phyloP scores from a whole-genome alignment of 1,284 basidiomycete genomes.

The Naganishia sp. region DNA sequence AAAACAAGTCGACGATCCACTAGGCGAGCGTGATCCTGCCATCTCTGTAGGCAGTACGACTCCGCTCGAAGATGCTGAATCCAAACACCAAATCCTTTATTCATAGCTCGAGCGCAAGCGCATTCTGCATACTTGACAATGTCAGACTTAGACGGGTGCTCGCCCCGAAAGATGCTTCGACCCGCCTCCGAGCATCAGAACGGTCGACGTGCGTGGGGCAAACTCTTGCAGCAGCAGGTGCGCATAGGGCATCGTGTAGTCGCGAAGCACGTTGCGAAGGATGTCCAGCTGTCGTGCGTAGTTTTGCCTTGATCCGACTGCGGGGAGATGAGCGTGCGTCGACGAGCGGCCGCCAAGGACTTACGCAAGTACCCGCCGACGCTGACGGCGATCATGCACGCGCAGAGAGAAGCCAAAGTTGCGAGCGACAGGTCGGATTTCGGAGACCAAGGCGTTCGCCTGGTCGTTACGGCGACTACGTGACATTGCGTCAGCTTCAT shows the following conservation, averaged over 20 bases:
- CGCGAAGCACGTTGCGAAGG: conserved; percentile 8
- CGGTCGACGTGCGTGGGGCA: background rate
- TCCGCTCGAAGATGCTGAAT: no score
- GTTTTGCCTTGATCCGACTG: conserved; percentile 8
- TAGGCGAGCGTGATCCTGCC: no score
- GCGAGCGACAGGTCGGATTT: background rate
- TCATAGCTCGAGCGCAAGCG: no score
- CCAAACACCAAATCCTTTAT: no score
- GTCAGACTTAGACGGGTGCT: conserved; percentile 1
- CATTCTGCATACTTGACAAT: no score
- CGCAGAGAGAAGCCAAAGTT: background rate
- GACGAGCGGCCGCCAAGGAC: background rate
- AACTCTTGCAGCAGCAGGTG: conserved; percentile 10
- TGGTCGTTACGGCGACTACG: background rate
- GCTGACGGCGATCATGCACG: background rate
- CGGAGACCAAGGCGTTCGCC: background rate
- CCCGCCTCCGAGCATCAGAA: conserved; percentile 4
- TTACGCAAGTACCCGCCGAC: conserved; percentile 7
- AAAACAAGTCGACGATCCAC: no score
- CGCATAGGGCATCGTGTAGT: conserved; percentile 1
- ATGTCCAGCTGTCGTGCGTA: background rate
- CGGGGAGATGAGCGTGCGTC: background rate
- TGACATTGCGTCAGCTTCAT: background rate
- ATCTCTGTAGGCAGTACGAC: no score
- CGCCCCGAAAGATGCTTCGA: conserved; percentile 9